These are phyloP conservation scores for Moelleriella libera DNA, from an alignment of 2,329 filamentous ascomycete species.

Conservation along the genomic window DNA sequence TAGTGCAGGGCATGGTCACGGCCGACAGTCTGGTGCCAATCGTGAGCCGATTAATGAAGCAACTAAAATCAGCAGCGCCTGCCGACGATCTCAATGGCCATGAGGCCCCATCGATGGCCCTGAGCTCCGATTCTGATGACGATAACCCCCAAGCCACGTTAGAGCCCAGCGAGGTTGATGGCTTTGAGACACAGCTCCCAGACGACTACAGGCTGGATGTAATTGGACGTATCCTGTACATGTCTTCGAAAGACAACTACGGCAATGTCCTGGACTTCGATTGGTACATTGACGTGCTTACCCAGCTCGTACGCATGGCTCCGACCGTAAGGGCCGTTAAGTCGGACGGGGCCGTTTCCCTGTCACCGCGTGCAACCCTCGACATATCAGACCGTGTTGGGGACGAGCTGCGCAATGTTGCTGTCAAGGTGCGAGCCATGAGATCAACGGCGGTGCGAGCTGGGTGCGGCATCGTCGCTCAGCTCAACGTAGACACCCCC, in stretches of 20 bases:
- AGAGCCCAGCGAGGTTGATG: conserved; percentile 15
- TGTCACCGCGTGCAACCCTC: conserved; percentile 10
- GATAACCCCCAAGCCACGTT: conserved; percentile 30
- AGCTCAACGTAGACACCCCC: conserved; percentile 36
- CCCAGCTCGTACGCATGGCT: conserved; percentile 66
- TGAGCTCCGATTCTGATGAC: conserved; percentile 32
- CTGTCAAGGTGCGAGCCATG: conserved; percentile 80
- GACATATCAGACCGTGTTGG: conserved; percentile 61
- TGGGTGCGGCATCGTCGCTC: conserved; percentile 60
- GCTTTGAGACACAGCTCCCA: conserved; percentile 49
- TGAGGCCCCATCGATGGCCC: conserved; percentile 29
- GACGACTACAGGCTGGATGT: conserved; percentile 78
- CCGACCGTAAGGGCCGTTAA: conserved; percentile 31
- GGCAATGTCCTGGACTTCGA: conserved; percentile 80
- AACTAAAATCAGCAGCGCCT: conserved; percentile 57
- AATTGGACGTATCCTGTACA: conserved; percentile 67
- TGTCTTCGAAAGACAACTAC: conserved; percentile 86
- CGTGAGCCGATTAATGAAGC: conserved; percentile 74
- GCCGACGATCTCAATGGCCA: conserved; percentile 28
- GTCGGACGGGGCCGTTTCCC: conserved; percentile 17
- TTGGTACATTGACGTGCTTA: conserved; percentile 88
- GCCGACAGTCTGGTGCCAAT: conserved; percentile 72
- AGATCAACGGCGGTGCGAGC: conserved; percentile 68
- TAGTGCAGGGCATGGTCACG: conserved; percentile 89
- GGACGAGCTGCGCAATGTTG: conserved; percentile 74